Evolutionary conservation across 495 filamentous ascomycete genomes (phyloP).

Genomic region (Podospora anserina): DNA sequence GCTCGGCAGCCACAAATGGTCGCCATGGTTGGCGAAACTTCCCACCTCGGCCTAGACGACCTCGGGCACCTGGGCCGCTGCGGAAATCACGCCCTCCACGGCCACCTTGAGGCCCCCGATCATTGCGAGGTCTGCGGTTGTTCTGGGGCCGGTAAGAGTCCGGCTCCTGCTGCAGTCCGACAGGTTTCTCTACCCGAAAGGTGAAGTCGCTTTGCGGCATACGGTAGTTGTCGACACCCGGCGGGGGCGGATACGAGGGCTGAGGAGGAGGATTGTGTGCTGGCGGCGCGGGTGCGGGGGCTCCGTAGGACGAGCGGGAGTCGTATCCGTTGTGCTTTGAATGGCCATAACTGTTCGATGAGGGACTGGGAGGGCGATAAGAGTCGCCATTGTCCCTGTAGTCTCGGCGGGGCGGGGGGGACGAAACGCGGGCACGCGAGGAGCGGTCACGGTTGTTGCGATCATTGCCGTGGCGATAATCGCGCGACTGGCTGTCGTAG

Average conservation of each 20-base stretch:
- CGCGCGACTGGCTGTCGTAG: constrained; percentile 12
- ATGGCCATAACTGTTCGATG: constrained; percentile 13
- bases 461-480: constrained; percentile 15
- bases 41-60: constrained; percentile 4
- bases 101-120: neutral
- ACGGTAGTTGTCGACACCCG: constrained; percentile 22
- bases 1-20: constrained; percentile 34
- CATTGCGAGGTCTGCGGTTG: constrained; percentile 11
- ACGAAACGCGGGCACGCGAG: neutral
- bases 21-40: constrained; percentile 15
- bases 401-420: neutral
- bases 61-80: neutral
- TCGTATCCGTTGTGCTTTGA: constrained; percentile 10
- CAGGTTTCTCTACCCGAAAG: constrained; percentile 43
- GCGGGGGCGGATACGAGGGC: constrained; percentile 5
- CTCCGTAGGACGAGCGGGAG: constrained; percentile 6
- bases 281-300: constrained; percentile 5
- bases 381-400: constrained; percentile 1
- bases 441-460: constrained; percentile 13
- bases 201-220: constrained; percentile 47
- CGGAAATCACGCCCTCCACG: neutral
- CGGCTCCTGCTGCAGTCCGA: constrained; percentile 35
- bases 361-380: neutral
- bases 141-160: constrained; percentile 24
- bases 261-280: constrained; percentile 2